Evolutionary conservation across 2,329 filamentous ascomycete species (phyloP), one percentile per base, ranked within the genome.

Genomic region (Aspergillus fijiensis): DNA sequence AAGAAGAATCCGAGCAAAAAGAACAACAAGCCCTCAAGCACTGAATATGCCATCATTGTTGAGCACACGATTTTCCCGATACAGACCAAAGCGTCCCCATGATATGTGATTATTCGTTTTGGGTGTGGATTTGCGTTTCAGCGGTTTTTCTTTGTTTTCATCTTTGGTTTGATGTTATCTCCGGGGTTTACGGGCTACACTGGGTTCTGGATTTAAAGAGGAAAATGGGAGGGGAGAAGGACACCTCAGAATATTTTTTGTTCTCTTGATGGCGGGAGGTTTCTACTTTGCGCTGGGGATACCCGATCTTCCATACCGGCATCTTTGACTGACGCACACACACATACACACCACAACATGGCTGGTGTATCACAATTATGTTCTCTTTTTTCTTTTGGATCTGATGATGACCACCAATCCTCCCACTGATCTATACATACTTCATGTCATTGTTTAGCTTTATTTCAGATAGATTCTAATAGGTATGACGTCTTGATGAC

Each of bases 1-100:
- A 64, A 66, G 31, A 63, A 68, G 57, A 55, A 47, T 19, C 31
- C 16, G 52, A 45, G 12, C n/a, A 31, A 14, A 49, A 55, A 27
- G 53, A 19, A 45, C 39, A 45, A 45, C n/a, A 19, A 45, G 6
- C 16, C 16, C 33, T 35, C 33, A 12, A 35, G 4, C 33, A 35
- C 33, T 35, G 12, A 35, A 35, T 35, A 35, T 4, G 12, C 7
- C 31, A 35, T 10, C 14, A 2, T 35, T 12, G 33, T 35, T 35
- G 11, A 12, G 33, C 33, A 12, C 33, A 35, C 33, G 33, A 35
- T 50, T 48, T 47, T 9, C 58, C 50, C 31, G 33, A 27, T 29
- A 33, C 35, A n/a, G 16, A 45, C 39, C 39, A 45, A 45, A 45
- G 16, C 39, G 39, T 45, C 16, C 19, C 33, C 49, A 49, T 45